Evolutionary conservation across 306 rosid genomes (phyloP).

Genomic region (Citrullus mucosospermus): DNA sequence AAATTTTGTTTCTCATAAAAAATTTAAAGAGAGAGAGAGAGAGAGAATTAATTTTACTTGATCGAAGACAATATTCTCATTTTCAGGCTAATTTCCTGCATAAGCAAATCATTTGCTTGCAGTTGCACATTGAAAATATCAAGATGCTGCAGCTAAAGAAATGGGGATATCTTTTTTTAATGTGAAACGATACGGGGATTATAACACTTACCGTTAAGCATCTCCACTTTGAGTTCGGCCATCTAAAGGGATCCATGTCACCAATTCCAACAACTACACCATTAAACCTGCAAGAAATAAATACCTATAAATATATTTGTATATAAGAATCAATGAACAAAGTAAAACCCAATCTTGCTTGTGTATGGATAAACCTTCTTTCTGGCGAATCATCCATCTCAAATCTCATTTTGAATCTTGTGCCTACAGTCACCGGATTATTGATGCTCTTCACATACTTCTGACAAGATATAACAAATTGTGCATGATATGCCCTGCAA

Average conservation of each 20-base stretch:
- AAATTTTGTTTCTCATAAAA: too few species aligned
- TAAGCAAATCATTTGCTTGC: neutral
- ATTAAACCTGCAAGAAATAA: constrained; percentile 47
- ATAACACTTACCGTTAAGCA: constrained; percentile 58
- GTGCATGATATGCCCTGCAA: constrained; percentile 84
- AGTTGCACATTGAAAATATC: neutral
- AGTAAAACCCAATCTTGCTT: constrained; percentile 6
- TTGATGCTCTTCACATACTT: constrained; percentile 55
- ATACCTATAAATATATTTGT: constrained; percentile 15
- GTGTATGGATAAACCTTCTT: constrained; percentile 48
- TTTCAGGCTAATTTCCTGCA: neutral
- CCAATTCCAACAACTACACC: constrained; percentile 67
- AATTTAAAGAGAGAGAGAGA: too few species aligned
- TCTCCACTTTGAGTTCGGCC: constrained; percentile 96
- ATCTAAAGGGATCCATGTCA: constrained; percentile 76
- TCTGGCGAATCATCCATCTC: constrained; percentile 93
- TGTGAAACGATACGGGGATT: neutral
- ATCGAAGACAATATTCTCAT: neutral
- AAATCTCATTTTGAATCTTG: constrained; percentile 81
- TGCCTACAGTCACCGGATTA: constrained; percentile 60
- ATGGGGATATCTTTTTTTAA: neutral
- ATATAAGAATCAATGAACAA: neutral
- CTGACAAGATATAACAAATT: constrained; percentile 72
- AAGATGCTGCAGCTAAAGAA: neutral
- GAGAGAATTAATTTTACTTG: too few species aligned